Conservation (phyloP, 306 rosid genomes). For the Boehmeria nivea region DNA sequence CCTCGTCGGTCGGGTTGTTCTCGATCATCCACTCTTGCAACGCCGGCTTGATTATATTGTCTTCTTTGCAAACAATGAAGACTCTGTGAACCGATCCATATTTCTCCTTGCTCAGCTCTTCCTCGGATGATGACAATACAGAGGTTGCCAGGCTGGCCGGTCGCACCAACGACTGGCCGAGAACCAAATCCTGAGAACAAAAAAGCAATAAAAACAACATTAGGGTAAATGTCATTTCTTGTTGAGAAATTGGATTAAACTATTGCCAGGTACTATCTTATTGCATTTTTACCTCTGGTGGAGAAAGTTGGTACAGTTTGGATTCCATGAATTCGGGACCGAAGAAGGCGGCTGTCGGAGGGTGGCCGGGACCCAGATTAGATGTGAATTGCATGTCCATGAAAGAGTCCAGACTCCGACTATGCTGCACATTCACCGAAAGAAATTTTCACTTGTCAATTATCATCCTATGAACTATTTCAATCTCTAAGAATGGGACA, state of each 20-base stretch:
- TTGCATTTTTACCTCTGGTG: conserved; percentile 43
- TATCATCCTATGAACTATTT: too few relatives aligned
- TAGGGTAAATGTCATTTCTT: neutral
- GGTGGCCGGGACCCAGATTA: too few relatives aligned
- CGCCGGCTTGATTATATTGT: conserved; percentile 10
- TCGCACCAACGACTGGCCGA: conserved; percentile 30
- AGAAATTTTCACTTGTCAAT: too few relatives aligned
- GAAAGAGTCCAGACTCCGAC: too few relatives aligned
- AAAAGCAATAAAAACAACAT: neutral
- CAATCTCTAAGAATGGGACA: too few relatives aligned
- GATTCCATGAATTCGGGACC: too few relatives aligned
- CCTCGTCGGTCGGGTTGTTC: conserved; percentile 23
- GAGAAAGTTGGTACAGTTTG: conserved; percentile 29
- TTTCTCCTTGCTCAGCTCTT: conserved; percentile 16
- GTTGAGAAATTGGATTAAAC: too few relatives aligned
- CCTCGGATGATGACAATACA: conserved; percentile 5
- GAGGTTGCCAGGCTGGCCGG: neutral
- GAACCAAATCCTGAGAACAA: conserved; percentile 28
- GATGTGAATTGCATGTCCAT: too few relatives aligned
- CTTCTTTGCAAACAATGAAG: conserved; percentile 29
- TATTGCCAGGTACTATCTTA: too few relatives aligned
- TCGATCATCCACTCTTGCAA: conserved; percentile 33
- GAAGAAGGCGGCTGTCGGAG: too few relatives aligned
- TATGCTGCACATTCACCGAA: too few relatives aligned
- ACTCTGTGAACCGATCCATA: conserved; percentile 35